Conservation (phyloP, 345 rosid species). For the Citrus reticulata region DNA sequence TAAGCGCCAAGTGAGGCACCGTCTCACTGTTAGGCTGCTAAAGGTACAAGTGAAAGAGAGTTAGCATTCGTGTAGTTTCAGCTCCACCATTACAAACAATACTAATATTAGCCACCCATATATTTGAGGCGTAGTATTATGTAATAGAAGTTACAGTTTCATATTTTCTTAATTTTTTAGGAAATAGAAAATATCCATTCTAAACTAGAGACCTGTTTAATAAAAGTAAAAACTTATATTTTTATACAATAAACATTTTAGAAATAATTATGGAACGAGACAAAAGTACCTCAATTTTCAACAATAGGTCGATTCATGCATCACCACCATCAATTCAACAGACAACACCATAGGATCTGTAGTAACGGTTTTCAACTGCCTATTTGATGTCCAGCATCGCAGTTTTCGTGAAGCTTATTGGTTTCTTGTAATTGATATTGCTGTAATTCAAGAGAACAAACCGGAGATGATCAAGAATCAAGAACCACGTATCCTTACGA, state of each 20-base stretch:
- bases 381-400: no score
- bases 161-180: not conserved
- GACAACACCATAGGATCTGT: no score
- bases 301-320: no score
- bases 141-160: not conserved
- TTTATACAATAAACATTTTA: not conserved
- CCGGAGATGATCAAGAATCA: not conserved
- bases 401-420: no score
- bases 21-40: slow-evolving; percentile 29
- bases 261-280: no score
- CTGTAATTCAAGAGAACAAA: not conserved
- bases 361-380: no score
- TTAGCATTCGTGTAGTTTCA: not conserved
- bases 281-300: no score
- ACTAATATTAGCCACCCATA: not conserved
- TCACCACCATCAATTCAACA: no score
- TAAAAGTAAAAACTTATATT: not conserved
- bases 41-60: slow-evolving; percentile 2
- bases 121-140: not conserved
- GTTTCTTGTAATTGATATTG: no score
- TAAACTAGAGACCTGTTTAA: not conserved
- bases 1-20: slow-evolving; percentile 38
- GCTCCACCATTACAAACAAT: slow-evolving; percentile 10
- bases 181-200: not conserved
- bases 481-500: no score